Percentiles rank a stretch among this genome's conserved stretches.
Conservation (phyloP, 495 filamentous ascomycete genomes). For the Aspergillus conjunctus region DNA sequence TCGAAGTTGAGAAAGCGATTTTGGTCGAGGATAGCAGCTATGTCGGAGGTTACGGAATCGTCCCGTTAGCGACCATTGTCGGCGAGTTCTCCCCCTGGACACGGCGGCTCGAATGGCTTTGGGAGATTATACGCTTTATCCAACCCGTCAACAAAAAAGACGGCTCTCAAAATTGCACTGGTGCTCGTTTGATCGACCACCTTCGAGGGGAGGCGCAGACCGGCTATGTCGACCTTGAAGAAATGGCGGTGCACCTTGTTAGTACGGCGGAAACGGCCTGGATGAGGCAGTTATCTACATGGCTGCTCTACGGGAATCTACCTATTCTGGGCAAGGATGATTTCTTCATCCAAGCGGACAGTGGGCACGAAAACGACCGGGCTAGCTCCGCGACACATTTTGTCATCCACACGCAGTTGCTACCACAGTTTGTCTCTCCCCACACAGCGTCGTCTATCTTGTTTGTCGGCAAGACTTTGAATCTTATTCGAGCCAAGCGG, state of each 20-base stretch:
- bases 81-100: slow-evolving; percentile 84
- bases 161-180: slow-evolving; percentile 46
- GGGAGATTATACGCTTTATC: slow-evolving; percentile 69
- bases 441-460: slow-evolving; percentile 79
- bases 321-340: slow-evolving; percentile 72
- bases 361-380: slow-evolving; percentile 36
- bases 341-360: slow-evolving; percentile 72
- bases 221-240: slow-evolving; percentile 85
- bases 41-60: slow-evolving; percentile 89
- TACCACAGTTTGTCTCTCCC: slow-evolving; percentile 77
- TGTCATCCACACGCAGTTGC: slow-evolving; percentile 52
- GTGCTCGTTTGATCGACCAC: slow-evolving; percentile 73
- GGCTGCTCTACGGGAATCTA: slow-evolving; percentile 84
- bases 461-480: slow-evolving; percentile 87
- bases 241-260: slow-evolving; percentile 68
- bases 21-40: slow-evolving; percentile 68
- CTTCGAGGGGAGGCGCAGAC: slow-evolving; percentile 75
- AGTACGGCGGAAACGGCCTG: slow-evolving; percentile 82
- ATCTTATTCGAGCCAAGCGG: slow-evolving; percentile 67
- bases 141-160: slow-evolving; percentile 37
- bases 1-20: slow-evolving; percentile 80
- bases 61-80: slow-evolving; percentile 83
- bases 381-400: slow-evolving; percentile 48
- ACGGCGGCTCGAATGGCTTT: slow-evolving; percentile 82
- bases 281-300: slow-evolving; percentile 85